Conservation (phyloP, 371 early-diverging fungal genomes). For the Synchytrium microbalum region DNA sequence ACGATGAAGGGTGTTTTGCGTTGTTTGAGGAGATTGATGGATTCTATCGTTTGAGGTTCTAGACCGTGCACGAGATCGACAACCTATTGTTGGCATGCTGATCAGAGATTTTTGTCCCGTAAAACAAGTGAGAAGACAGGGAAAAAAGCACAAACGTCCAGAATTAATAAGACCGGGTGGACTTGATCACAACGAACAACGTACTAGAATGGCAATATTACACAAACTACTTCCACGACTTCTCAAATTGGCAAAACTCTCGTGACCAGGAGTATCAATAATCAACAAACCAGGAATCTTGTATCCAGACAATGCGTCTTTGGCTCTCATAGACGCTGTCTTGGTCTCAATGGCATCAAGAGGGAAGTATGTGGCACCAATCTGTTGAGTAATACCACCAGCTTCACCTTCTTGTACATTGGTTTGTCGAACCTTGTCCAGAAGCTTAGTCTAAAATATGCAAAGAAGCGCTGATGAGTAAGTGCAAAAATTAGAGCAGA, state of each 20-base stretch:
- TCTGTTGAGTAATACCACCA: conserved; percentile 99
- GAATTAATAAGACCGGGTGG: too few species aligned
- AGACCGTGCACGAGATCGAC: conserved; percentile 99
- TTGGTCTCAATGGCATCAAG: conserved; percentile 86
- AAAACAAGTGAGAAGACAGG: too few species aligned
- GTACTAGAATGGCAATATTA: conserved; percentile 94
- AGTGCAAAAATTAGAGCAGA: not conserved
- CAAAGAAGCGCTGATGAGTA: conserved; percentile 10
- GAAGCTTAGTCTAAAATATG: conserved; percentile 89
- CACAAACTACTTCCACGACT: conserved; percentile 98
- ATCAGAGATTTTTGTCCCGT: too few species aligned
- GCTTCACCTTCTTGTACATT: conserved; percentile 99
- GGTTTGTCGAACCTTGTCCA: conserved; percentile 99
- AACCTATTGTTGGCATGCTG: conserved; percentile 38
- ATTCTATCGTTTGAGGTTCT: conserved; percentile 99
- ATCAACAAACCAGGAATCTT: conserved; percentile 97
- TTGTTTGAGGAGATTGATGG: conserved; percentile 85
- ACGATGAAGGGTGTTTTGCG: conserved; percentile 99
- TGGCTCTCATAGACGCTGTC: conserved; percentile 62
- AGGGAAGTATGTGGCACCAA: conserved; percentile 99
- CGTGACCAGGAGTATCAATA: conserved; percentile 99
- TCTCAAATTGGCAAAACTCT: conserved; percentile 98
- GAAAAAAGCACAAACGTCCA: too few species aligned
- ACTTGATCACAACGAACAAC: too few species aligned
- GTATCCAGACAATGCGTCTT: conserved; percentile 29